Base-by-base conservation (phyloP, 2,329 filamentous ascomycete genomes). In the Fusarium caatingaense region DNA sequence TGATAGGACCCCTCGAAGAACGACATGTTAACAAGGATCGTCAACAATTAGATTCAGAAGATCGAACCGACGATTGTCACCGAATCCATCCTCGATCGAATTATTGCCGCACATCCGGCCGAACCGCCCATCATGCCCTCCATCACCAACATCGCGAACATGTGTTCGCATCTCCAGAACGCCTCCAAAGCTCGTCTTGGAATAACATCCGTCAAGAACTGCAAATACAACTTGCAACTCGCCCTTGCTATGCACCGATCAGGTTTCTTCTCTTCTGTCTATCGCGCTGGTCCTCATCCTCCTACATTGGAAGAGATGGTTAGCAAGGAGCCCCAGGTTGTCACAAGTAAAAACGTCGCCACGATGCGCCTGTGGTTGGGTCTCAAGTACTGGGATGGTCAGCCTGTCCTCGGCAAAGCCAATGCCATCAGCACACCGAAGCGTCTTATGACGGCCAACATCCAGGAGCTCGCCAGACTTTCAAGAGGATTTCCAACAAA, bases 161-260 rank as follows among this genome's bases (percentile, higher is more conserved):
- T 94, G 82, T 97, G 93, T 86, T 94, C 93, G 72, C 94, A 97
- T 83, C 86, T 98, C 60, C 93, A 96, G 80, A 98, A 98, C 84
- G 93, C 92, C 72, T 92, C 92, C 60, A 90, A 90, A 76, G 93
- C 92, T n/a, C 90, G 91, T 2, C 89, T 98, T 1, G 92, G 91
- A 72, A 85, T 97, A 53, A 97, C 94, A 32, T 97, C 93, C 10
- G 87, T 97, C 68, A 89, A 91, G 47, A 91, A 91, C 83, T 91
- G 89, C 51, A 94, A 94, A 72, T 89, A 94, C 78, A 94, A 96
- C 84, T 89, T 97, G 67, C 84, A 84, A 46, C 84, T 97, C 18
- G 86, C 89, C 54, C 87, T 96, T 21, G 91, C 92, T 40, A 86
- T 98, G 46, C 93, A 97, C 81, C 90, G 92, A 72, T 87, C 91